phyloP scores from a whole-genome alignment of 495 filamentous ascomycete genomes.

The Hyaloscypha variabilis region DNA sequence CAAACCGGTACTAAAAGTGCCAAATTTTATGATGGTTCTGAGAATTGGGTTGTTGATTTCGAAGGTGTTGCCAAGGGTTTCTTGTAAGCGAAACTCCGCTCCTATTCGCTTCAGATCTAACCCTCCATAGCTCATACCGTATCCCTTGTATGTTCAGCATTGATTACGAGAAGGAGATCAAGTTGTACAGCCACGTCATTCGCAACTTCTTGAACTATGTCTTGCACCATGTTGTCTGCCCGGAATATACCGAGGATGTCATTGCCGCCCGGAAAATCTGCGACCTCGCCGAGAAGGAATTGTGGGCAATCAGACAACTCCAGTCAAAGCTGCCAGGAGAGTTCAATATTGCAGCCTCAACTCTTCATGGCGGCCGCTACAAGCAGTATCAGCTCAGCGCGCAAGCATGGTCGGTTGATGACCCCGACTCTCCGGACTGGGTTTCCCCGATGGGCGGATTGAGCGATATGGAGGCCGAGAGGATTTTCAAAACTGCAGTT shows the following conservation, averaged over 20 bases:
- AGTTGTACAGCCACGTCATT: slow-evolving; percentile 60
- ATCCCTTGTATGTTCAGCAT: slow-evolving; percentile 42
- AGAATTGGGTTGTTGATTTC: slow-evolving; percentile 79
- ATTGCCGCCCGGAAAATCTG: slow-evolving; percentile 68
- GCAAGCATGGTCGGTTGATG: slow-evolving; percentile 28
- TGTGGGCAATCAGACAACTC: slow-evolving; percentile 55
- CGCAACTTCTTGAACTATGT: slow-evolving; percentile 91
- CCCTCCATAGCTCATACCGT: slow-evolving; percentile 23
- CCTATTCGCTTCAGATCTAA: slow-evolving; percentile 23
- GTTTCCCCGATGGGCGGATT: slow-evolving; percentile 17
- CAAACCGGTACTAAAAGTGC: slow-evolving; percentile 29
- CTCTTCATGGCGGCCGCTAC: slow-evolving; percentile 38
- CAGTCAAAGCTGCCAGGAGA: slow-evolving; percentile 59
- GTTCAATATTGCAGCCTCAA: slow-evolving; percentile 58
- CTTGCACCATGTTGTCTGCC: slow-evolving; percentile 79
- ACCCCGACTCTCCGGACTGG: slow-evolving; percentile 27
- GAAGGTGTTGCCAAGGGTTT: slow-evolving; percentile 75
- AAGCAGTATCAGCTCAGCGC: slow-evolving; percentile 25
- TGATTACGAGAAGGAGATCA: slow-evolving; percentile 51
- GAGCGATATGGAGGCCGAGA: slow-evolving; percentile 24
- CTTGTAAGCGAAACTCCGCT: slow-evolving; percentile 56
- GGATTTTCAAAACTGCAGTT: slow-evolving; percentile 43
- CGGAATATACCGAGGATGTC: slow-evolving; percentile 72
- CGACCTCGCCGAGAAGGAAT: slow-evolving; percentile 66
- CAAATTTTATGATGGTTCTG: slow-evolving; percentile 47